Base-by-base conservation (phyloP, 768 basidiomycete genomes). In the Cyathus striatus region DNA sequence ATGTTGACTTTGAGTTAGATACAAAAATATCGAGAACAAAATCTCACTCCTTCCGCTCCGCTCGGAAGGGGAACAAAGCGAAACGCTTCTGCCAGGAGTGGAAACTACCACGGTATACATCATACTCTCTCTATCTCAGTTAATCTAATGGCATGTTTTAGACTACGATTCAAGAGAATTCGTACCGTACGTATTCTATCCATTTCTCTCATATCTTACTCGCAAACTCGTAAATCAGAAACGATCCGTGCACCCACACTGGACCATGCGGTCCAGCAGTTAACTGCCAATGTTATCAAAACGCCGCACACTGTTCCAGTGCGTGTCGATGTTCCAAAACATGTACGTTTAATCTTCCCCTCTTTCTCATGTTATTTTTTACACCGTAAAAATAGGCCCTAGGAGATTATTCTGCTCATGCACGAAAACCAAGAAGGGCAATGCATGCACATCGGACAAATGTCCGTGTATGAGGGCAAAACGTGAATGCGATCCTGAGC, bases 401-500 rank as follows among this genome's bases (percentile, higher is more conserved):
- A n/a, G n/a, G n/a, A n/a, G n/a, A n/a, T n/a, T n/a, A 10, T 37
- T 9, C 36, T 14, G 7, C 20, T 37, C 20, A n/a, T 7, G 10
- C 16, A 40, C 17, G 10, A 23, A 23, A 12, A 13, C 38, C 12
- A 9, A 23, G 10, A 18, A 23, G 7, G 35, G 38, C 23, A 20
- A 18, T 14, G 23, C 22, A 23, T 40, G 38, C 17, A 10, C 10
- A 23, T 21, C 38, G n/a, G 18, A 22, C 6, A 6, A 17, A 6
- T 40, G 38, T 23, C 24, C 25, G 14, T 41, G 40, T 22, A 12
- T 6, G n/a, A n/a, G 5, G 13, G 40, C 40, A 5, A 5, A 20
- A 7, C 40, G 40, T 5, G 26, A 25, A 20, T 41, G 40, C 25
- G 40, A 41, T 26, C 40, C 40, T 6, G 40, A 41, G 16, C 5